These are phyloP conservation scores for Rubroboletus pulcherrimus DNA, from an alignment of 768 basidiomycete species.

Conservation along the genomic window DNA sequence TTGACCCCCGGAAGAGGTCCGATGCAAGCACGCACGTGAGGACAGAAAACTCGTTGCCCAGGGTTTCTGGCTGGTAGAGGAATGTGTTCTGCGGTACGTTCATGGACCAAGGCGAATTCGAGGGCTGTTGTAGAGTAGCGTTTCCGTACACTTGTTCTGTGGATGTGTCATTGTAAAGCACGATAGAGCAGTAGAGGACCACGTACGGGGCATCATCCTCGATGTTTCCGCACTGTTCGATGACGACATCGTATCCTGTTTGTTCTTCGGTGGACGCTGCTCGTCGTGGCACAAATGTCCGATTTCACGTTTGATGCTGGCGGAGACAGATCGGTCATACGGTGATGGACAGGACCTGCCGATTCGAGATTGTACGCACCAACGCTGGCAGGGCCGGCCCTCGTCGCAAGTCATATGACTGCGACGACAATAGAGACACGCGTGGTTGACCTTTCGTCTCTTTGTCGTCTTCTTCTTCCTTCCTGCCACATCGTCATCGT, in stretches of 20 bases:
- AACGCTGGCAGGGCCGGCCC: conserved; percentile 86
- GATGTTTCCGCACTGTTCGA: conserved; percentile 32
- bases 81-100: conserved; percentile 47
- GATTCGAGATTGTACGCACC: conserved; percentile 52
- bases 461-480: conserved; percentile 50
- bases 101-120: conserved; percentile 54
- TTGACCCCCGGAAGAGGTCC: not conserved
- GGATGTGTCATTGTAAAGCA: not conserved
- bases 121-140: conserved; percentile 17
- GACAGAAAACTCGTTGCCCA: conserved; percentile 81
- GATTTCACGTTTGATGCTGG: conserved; percentile 93
- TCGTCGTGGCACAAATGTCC: conserved; percentile 94
- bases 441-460: conserved; percentile 86
- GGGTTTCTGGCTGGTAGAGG: conserved; percentile 66
- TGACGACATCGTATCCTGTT: conserved; percentile 34
- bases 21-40: conserved; percentile 52
- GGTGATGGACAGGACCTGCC: not conserved
- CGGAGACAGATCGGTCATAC: conserved; percentile 4
- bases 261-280: conserved; percentile 50
- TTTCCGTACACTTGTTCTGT: conserved; percentile 25
- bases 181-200: not conserved
- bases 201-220: conserved; percentile 29
- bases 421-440: conserved; percentile 88
- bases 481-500: conserved; percentile 30
- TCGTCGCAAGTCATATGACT: conserved; percentile 94